Conservation (phyloP, 148 eudicot species). For the Vaccinium macrocarpon region DNA sequence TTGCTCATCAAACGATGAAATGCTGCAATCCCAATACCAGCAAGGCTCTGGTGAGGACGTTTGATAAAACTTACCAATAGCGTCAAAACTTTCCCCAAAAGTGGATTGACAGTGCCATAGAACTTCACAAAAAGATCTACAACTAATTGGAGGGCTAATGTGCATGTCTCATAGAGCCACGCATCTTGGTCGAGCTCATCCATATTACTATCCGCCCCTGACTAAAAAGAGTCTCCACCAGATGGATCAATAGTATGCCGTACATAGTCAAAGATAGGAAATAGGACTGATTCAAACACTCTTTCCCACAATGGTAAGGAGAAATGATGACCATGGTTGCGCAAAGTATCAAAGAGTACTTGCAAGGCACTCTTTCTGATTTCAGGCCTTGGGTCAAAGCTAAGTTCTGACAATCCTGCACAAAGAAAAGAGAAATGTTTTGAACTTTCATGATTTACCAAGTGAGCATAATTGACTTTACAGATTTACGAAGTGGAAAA, state of each 20-base stretch:
- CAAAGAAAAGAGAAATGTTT: slow-evolving; percentile 2
- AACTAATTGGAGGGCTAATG: slow-evolving; percentile 84
- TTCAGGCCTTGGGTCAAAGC: slow-evolving; percentile 98
- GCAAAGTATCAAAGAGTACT: slow-evolving; percentile 84
- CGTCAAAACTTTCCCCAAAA: slow-evolving; percentile 74
- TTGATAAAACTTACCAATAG: slow-evolving; percentile 85
- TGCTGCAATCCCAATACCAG: slow-evolving; percentile 98
- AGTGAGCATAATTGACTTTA: not conserved
- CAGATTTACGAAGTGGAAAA: not conserved
- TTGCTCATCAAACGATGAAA: slow-evolving; percentile 93
- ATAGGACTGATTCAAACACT: slow-evolving; percentile 91
- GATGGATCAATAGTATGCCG: slow-evolving; percentile 89
- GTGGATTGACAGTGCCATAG: slow-evolving; percentile 81
- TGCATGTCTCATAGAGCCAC: slow-evolving; percentile 99
- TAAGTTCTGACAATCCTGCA: slow-evolving; percentile 91
- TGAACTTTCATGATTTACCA: not conserved
- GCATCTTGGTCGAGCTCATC: slow-evolving; percentile 89
- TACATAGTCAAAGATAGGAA: slow-evolving; percentile 95
- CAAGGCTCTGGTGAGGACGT: slow-evolving; percentile 97
- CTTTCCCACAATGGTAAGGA: slow-evolving; percentile 92
- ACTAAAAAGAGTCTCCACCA: slow-evolving; percentile 45
- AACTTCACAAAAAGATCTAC: slow-evolving; percentile 95
- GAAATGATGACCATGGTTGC: slow-evolving; percentile 91
- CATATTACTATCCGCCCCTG: slow-evolving; percentile 42
- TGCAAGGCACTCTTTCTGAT: slow-evolving; percentile 89